These are phyloP conservation scores for Candida pseudofarinosa DNA, from an alignment of 805 yeast species.

Conservation along the genomic window DNA sequence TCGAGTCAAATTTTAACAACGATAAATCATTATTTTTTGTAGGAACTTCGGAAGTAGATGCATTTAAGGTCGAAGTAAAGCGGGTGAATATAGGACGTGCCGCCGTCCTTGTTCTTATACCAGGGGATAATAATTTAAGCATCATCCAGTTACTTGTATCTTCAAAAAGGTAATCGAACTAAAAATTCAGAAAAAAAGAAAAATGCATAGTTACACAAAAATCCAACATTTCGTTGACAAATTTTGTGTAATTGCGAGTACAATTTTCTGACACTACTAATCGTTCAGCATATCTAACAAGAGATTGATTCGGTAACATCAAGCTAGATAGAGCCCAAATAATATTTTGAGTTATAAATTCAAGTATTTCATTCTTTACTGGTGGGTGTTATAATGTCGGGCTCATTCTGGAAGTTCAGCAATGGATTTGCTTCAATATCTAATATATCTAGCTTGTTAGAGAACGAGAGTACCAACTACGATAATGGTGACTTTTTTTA, in stretches of 20 bases:
- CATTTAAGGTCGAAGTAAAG: neutral
- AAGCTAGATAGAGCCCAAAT: slow-evolving; percentile 1
- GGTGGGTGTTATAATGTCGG: slow-evolving; percentile 29
- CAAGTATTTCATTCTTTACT: neutral
- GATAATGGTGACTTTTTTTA: slow-evolving; percentile 15
- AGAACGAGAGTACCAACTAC: slow-evolving; percentile 22
- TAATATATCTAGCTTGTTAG: slow-evolving; percentile 37
- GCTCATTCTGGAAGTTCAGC: slow-evolving; percentile 45
- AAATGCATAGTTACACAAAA: slow-evolving; percentile 1
- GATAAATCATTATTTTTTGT: slow-evolving; percentile 23
- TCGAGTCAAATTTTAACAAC: slow-evolving; percentile 63
- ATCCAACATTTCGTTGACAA: neutral
- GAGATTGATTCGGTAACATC: neutral
- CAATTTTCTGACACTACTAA: slow-evolving; percentile 1
- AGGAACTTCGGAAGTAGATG: neutral
- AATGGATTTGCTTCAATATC: slow-evolving; percentile 43
- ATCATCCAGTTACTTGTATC: too few relatives aligned
- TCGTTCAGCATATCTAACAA: neutral
- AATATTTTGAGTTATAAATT: neutral
- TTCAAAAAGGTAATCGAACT: too few relatives aligned
- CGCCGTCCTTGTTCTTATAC: neutral
- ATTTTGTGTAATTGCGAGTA: slow-evolving; percentile 4
- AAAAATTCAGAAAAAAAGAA: neutral
- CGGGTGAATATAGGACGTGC: neutral
- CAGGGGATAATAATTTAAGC: neutral